Evolutionary conservation across 2,329 filamentous ascomycete genomes (phyloP), one percentile per base, ranked within the genome.

Genomic region (Colletotrichum cordylinicola): DNA sequence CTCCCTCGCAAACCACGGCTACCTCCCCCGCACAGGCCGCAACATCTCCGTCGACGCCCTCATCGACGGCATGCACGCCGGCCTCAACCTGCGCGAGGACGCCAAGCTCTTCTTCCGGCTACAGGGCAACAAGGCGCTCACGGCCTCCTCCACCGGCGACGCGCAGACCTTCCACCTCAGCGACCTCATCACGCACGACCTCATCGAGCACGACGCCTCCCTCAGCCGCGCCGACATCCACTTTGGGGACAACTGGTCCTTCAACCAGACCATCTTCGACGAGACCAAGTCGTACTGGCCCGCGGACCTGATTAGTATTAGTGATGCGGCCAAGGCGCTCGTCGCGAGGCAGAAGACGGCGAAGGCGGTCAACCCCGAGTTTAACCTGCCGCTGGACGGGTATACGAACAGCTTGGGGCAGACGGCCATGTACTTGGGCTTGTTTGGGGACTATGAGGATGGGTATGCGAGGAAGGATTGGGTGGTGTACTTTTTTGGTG

Each of bases 231-330:
- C 78, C 35, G 82, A 84, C 70, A 33, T 78, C 52, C 72, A 75
- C 71, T 80, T 79, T 21, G 81, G 81, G 24, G 79, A 83, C 74
- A 81, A 81, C 77, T 77, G 80, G 72, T 79, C 79, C 48, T 84
- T 84, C 60, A 75, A 80, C 58, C 75, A 78, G 29, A 77, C 78
- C 43, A 78, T 82, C 35, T 84, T 79, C 70, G 78, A 68, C 65
- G 70, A 76, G 60, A 74, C 58, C 33, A 70, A 74, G 70, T 66
- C 70, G 9, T 61, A 69, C 58, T 70, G 70, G 65, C 48, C 61
- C n/a, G 43, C 43, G 15, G 35, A 31, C 5, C 64, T 21, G 4
- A 69, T 76, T 6, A 68, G 56, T 4, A 60, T 70, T 15, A 33
- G 48, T 9, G 70, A 74, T 1, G 82, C 82, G 8, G 82, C 81